These are phyloP conservation scores for Plenodomus biglobosus DNA, from an alignment of 2,329 filamentous ascomycete species.

Conservation along the genomic window DNA sequence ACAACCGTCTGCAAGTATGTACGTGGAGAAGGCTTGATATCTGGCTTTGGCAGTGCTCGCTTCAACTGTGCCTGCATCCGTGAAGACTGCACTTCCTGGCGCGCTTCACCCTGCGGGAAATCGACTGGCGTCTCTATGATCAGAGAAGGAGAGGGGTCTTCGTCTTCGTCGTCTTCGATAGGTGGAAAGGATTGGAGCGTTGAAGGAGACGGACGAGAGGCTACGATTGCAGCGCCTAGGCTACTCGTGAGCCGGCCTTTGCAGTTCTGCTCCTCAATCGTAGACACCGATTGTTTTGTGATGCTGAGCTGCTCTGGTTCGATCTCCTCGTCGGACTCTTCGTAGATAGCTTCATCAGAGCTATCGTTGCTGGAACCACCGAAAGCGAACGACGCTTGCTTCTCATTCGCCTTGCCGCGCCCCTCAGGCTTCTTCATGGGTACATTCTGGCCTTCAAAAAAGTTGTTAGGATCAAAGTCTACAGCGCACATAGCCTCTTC, in stretches of 20 bases:
- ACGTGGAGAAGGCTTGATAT: neutral
- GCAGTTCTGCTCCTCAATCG: neutral
- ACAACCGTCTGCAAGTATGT: constrained; percentile 9
- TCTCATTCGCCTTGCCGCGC: neutral
- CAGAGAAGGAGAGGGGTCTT: neutral
- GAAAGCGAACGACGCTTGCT: neutral
- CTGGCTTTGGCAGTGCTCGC: neutral
- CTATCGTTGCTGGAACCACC: neutral
- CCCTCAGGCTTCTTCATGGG: neutral
- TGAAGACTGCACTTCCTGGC: neutral
- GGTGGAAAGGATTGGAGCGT: neutral
- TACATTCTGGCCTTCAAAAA: neutral
- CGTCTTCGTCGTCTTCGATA: neutral
- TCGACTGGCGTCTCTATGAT: neutral
- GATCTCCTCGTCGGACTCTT: neutral
- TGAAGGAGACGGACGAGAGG: neutral
- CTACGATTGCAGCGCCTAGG: neutral
- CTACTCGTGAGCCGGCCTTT: neutral
- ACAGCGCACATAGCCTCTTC: neutral
- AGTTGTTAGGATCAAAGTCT: neutral
- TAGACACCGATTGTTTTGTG: neutral
- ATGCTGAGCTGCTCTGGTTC: neutral
- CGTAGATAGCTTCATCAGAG: neutral
- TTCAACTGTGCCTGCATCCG: neutral
- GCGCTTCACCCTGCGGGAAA: neutral